Evolutionary conservation across 139 green algal genomes (phyloP), one percentile per base, ranked within the genome.

Genomic region (Chlorella sp.): DNA sequence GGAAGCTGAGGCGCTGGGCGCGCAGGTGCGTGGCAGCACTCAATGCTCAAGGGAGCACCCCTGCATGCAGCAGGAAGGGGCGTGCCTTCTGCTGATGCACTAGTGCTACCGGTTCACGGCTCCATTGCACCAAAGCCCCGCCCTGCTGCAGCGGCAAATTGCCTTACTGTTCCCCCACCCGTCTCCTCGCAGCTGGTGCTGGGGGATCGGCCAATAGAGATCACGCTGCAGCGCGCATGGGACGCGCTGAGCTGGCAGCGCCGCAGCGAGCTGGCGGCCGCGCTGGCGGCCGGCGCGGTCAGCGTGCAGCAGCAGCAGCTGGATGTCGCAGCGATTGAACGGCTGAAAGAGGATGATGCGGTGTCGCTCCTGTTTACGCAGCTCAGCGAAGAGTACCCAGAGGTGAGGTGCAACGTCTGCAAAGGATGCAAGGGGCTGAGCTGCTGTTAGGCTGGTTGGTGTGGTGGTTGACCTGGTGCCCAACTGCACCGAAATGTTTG

Each of bases 121-220:
- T n/a, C n/a, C n/a, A n/a, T n/a, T n/a, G n/a, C n/a, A n/a, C n/a
- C n/a, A n/a, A n/a, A n/a, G n/a, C n/a, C n/a, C n/a, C n/a, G n/a
- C n/a, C n/a, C n/a, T n/a, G n/a, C 44, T 51, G 44, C 44, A 51
- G 44, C 44, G 9, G 44, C 44, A 51, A 9, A 9, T 51, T 51
- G 44, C 44, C 44, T 51, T 6, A 51, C 44, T 9, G 9, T 51
- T 2, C 51, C 21, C 1, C 2, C 6, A 21, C 25, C 39, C 39
- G 13, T 56, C 3, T 0, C 39, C 70, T 28, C 13, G 70, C 83
- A 93, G 55, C 38, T 98, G n/a, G 95, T 98, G 74, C 87, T 98
- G 51, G 95, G 95, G 0, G 95, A 98, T 86, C 72, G 95, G 56
- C 95, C 94, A 0, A 95, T 98, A 34, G 95, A 98, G 85, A 95